Evolutionary conservation across 202 grass and related monocot genomes (phyloP).

Genomic region (Saccharum hybrid): DNA sequence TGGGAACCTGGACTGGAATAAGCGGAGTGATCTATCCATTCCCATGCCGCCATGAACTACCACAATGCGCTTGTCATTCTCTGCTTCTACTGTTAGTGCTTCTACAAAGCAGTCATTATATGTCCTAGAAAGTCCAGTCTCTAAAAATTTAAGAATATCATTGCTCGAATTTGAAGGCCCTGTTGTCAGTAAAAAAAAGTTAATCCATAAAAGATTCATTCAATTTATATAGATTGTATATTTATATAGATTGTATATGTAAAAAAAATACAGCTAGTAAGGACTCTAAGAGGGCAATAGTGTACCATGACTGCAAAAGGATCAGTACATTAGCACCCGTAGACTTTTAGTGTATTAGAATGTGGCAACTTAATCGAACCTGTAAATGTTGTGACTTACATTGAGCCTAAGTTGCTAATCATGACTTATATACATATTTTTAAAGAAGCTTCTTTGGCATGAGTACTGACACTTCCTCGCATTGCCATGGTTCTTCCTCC

Average conservation of each 20-base stretch:
- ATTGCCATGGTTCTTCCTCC: conserved; percentile 11
- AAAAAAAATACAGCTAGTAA: conserved; percentile 14
- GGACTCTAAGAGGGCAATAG: background rate
- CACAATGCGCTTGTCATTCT: conserved; percentile 66
- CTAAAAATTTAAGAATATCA: conserved; percentile 41
- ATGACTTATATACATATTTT: conserved; percentile 22
- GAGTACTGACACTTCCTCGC: background rate
- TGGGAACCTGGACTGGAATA: conserved; percentile 72
- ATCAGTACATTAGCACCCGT: conserved; percentile 10
- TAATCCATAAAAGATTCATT: conserved; percentile 1
- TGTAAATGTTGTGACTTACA: background rate
- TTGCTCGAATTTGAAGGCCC: conserved; percentile 45
- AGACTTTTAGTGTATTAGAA: background rate
- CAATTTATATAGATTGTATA: background rate
- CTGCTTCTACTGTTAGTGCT: conserved; percentile 70
- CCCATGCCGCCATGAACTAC: conserved; percentile 72
- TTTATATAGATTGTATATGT: no score
- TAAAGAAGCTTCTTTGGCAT: conserved; percentile 16
- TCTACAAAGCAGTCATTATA: conserved; percentile 73
- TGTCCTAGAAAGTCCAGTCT: conserved; percentile 58
- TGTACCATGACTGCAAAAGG: background rate
- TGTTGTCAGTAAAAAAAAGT: conserved; percentile 23
- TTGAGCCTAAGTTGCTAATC: background rate
- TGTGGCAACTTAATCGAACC: background rate
- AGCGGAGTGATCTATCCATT: conserved; percentile 64